Evolutionary conservation across 768 basidiomycete genomes (phyloP).

Genomic region (Dacryopinax primogenitus): DNA sequence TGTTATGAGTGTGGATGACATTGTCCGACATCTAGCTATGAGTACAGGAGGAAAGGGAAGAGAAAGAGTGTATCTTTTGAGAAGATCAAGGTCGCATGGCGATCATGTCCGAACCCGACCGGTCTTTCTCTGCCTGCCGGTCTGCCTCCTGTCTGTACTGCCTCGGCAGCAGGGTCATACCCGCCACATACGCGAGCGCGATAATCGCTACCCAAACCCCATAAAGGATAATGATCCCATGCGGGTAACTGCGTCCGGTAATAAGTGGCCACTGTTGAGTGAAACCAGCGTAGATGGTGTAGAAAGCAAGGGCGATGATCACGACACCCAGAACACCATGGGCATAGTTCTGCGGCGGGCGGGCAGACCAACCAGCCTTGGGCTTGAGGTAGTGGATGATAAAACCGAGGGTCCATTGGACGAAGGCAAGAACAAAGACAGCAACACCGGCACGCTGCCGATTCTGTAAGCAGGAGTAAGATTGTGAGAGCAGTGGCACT

Average conservation of each 20-base stretch:
- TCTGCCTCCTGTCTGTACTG: conserved; percentile 37
- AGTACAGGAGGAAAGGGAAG: background rate
- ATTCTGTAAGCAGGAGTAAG: background rate
- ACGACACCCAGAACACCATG: conserved; percentile 44
- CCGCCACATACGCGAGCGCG: conserved; percentile 34
- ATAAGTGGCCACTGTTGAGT: conserved; percentile 37
- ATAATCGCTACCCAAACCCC: conserved; percentile 40
- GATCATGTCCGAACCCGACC: background rate
- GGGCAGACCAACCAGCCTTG: conserved; percentile 24
- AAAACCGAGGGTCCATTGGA: conserved; percentile 40
- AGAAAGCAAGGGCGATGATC: conserved; percentile 39
- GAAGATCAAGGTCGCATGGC: background rate
- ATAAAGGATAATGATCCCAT: conserved; percentile 31
- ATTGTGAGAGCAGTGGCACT: background rate
- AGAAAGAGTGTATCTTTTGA: too few relatives aligned
- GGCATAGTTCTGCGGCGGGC: conserved; percentile 44
- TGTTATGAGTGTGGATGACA: too few relatives aligned
- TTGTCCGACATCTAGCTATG: too few relatives aligned
- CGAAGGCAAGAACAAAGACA: conserved; percentile 38
- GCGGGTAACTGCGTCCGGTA: conserved; percentile 33
- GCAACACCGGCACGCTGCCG: conserved; percentile 36
- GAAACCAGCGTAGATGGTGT: conserved; percentile 23
- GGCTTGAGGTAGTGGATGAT: conserved; percentile 42
- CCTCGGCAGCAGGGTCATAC: conserved; percentile 31
- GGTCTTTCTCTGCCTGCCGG: background rate